phyloP scores from a whole-genome alignment of 2,329 filamentous ascomycete species.

The Berkeleyomyces basicola region DNA sequence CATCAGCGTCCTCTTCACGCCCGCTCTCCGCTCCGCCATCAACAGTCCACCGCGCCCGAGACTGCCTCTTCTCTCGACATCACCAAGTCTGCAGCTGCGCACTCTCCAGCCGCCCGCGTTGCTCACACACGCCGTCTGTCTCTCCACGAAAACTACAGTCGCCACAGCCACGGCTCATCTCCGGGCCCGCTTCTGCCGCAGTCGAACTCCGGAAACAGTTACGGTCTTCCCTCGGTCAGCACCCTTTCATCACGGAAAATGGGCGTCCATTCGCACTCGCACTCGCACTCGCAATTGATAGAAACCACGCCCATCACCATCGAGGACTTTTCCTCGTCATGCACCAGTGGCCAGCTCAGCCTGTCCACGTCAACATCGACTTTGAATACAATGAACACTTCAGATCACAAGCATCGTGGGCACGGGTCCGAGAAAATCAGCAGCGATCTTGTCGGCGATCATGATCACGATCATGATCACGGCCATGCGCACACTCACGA shows the following conservation, averaged over 20 bases:
- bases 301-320: neutral
- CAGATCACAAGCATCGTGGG: conserved; percentile 2
- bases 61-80: neutral
- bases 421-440: neutral
- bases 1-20: conserved; percentile 24
- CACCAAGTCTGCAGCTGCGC: neutral
- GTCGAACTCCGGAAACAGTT: neutral
- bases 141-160: neutral
- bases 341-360: neutral
- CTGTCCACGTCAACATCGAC: neutral
- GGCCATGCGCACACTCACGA: conserved; percentile 17
- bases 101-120: neutral
- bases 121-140: conserved; percentile 2
- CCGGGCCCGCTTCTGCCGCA: neutral
- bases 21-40: conserved; percentile 16
- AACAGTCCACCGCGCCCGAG: neutral
- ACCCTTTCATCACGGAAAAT: conserved; percentile 3
- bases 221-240: neutral
- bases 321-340: neutral
- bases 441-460: neutral
- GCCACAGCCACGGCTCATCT: neutral
- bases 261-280: conserved; percentile 10
- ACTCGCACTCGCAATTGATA: neutral
- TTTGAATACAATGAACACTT: neutral
- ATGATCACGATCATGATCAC: conserved; percentile 17